Percentiles rank a stretch among this genome's conserved stretches.
phyloP scores from a whole-genome alignment of 768 basidiomycete species.

The Boletus rubroflammeus region DNA sequence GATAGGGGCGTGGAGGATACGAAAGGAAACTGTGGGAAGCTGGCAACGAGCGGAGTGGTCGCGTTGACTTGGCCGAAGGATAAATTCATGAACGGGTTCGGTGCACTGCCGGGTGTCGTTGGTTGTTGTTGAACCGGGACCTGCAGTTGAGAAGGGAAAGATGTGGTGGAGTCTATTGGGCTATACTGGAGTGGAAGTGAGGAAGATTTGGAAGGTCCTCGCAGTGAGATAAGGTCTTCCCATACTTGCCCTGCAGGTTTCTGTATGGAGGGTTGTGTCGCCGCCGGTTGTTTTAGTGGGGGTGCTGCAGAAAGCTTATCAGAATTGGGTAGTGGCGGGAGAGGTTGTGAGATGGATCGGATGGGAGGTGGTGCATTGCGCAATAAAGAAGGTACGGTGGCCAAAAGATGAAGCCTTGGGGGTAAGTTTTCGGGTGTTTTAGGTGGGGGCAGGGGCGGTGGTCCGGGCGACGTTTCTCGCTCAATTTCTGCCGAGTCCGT shows the following conservation, averaged over 20 bases:
- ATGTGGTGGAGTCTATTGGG: neutral
- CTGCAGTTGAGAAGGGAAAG: constrained; percentile 18
- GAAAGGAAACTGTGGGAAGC: constrained; percentile 10
- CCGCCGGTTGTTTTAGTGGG: constrained; percentile 3
- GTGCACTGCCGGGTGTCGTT: neutral
- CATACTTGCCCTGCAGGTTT: constrained; percentile 43
- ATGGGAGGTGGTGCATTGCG: constrained; percentile 16
- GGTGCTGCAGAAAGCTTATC: constrained; percentile 14
- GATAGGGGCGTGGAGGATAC: constrained; percentile 1
- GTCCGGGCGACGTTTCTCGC: constrained; percentile 23
- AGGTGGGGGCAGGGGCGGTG: constrained; percentile 28
- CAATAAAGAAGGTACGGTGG: constrained; percentile 8
- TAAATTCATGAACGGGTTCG: constrained; percentile 23
- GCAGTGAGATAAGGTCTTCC: constrained; percentile 54
- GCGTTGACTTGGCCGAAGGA: constrained; percentile 5
- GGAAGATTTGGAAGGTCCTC: constrained; percentile 34
- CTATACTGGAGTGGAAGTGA: constrained; percentile 47
- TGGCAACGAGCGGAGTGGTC: neutral
- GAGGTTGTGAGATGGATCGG: constrained; percentile 37
- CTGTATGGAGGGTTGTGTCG: constrained; percentile 12
- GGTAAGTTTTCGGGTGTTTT: constrained; percentile 27
- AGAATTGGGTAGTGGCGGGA: constrained; percentile 9
- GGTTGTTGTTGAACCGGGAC: constrained; percentile 6
- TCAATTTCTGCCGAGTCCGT: constrained; percentile 5
- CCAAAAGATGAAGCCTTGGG: constrained; percentile 13